Conservation (phyloP, 2,329 filamentous ascomycete species). For the Celoporthe dispersa region DNA sequence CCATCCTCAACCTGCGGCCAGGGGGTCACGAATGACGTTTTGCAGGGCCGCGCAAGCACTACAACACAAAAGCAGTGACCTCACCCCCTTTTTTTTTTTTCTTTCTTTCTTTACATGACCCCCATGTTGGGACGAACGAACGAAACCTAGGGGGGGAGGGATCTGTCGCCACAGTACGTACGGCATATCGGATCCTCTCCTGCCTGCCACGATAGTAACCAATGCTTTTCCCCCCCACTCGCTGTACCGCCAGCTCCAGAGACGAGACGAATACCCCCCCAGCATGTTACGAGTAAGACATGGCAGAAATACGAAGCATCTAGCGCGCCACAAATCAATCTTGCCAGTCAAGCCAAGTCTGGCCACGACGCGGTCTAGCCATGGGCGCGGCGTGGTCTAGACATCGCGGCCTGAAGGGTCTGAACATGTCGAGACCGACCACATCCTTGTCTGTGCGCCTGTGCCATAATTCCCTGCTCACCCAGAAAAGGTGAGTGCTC, state of each 20-base stretch:
- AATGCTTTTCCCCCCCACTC: neutral
- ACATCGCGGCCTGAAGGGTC: neutral
- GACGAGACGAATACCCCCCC: neutral
- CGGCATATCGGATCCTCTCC: neutral
- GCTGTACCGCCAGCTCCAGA: neutral
- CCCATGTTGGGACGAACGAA: neutral
- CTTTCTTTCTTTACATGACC: neutral
- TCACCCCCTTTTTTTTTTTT: neutral
- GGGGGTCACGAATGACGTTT: neutral
- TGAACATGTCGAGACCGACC: neutral
- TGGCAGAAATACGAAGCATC: conserved; percentile 1
- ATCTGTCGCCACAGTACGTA: neutral
- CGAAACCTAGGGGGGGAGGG: neutral
- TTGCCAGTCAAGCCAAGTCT: neutral
- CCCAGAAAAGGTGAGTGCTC: neutral
- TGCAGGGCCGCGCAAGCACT: conserved; percentile 8
- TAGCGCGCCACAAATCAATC: neutral
- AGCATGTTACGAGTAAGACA: neutral
- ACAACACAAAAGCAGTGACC: neutral
- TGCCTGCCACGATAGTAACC: neutral
- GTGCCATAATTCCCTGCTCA: neutral
- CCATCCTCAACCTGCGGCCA: neutral
- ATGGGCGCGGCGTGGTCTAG: neutral
- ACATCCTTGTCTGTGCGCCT: neutral
- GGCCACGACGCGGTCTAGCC: neutral